A percentile compares a stretch with the other conserved stretches of the same genome.
Conservation (phyloP, 352 stramenopile genomes). For the Hyaloperonospora brassicae region DNA sequence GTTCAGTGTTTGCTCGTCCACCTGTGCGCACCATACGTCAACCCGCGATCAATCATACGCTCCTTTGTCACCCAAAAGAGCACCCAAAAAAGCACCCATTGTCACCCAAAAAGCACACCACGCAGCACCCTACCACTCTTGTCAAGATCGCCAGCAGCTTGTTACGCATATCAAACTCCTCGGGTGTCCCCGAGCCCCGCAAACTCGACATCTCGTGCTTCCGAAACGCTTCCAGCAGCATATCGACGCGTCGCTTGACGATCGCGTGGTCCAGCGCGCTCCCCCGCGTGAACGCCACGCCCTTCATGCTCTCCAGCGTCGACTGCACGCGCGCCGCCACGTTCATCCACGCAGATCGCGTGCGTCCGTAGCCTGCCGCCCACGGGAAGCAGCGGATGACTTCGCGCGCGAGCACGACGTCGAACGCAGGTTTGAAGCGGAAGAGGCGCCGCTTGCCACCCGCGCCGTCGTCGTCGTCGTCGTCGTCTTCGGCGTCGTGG, state of each 20-base stretch:
- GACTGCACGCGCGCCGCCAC: conserved; percentile 27
- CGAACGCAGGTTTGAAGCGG: conserved; percentile 32
- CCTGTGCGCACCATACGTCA: conserved; percentile 4
- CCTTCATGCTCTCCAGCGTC: conserved; percentile 20
- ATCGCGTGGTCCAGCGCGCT: conserved; percentile 28
- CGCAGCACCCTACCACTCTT: conserved; percentile 17
- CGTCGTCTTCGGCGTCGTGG: conserved; percentile 1
- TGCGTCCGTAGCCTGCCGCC: conserved; percentile 35
- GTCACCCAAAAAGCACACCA: too few relatives aligned
- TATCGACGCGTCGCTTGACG: conserved; percentile 34
- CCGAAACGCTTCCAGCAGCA: conserved; percentile 31
- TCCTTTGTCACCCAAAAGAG: too few relatives aligned
- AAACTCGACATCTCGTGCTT: conserved; percentile 32
- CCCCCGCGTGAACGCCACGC: conserved; percentile 16
- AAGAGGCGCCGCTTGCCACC: conserved; percentile 31
- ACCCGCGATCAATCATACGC: background rate
- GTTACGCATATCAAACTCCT: conserved; percentile 32
- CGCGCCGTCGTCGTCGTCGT: conserved; percentile 18
- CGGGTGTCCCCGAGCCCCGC: conserved; percentile 26
- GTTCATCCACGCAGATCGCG: conserved; percentile 31
- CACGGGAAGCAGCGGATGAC: conserved; percentile 37
- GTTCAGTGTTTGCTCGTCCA: conserved; percentile 31
- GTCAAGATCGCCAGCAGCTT: conserved; percentile 31
- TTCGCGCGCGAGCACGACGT: conserved; percentile 33
- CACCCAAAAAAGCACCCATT: too few relatives aligned